A percentile compares a stretch with the other conserved stretches of the same genome.
These are phyloP conservation scores for Babjeviella inositovora DNA, from an alignment of 805 yeast genomes.

Conservation along the genomic window DNA sequence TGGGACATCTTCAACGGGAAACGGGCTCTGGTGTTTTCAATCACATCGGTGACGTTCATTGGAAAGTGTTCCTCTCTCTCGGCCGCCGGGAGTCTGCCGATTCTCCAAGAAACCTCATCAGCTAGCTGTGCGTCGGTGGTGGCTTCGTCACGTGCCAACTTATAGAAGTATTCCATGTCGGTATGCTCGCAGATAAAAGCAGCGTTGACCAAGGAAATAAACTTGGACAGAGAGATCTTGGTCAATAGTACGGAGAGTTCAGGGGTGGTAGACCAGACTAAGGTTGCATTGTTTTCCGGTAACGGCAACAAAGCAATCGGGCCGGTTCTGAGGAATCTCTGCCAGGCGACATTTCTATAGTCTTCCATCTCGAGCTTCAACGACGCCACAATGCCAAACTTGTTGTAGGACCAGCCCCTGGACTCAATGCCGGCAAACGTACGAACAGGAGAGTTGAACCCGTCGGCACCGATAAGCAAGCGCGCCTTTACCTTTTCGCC, in stretches of 20 bases:
- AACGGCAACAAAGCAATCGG: conserved; percentile 87
- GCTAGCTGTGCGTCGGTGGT: conserved; percentile 24
- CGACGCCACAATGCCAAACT: conserved; percentile 90
- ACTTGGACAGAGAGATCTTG: conserved; percentile 40
- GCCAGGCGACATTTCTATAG: conserved; percentile 69
- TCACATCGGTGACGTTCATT: conserved; percentile 40
- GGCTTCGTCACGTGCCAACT: conserved; percentile 15
- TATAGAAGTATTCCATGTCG: conserved; percentile 61
- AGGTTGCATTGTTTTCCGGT: conserved; percentile 73
- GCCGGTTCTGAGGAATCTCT: conserved; percentile 80
- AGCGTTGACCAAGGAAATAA: conserved; percentile 66
- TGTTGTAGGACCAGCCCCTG: conserved; percentile 82
- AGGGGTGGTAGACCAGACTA: conserved; percentile 88
- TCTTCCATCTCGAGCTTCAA: conserved; percentile 61
- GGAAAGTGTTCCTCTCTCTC: conserved; percentile 51
- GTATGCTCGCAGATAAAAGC: conserved; percentile 66
- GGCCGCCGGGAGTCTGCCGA: conserved; percentile 17
- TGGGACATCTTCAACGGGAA: conserved; percentile 84
- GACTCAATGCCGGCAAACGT: conserved; percentile 67
- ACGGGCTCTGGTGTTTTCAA: conserved; percentile 56
- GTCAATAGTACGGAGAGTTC: conserved; percentile 50
- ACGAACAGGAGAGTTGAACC: conserved; percentile 87
- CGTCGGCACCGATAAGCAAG: conserved; percentile 89
- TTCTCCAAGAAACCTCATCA: conserved; percentile 65
- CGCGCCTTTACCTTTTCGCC: conserved; percentile 56